Evolutionary conservation across 441 rosid genomes (phyloP).

Genomic region (Corymbia citriodora): DNA sequence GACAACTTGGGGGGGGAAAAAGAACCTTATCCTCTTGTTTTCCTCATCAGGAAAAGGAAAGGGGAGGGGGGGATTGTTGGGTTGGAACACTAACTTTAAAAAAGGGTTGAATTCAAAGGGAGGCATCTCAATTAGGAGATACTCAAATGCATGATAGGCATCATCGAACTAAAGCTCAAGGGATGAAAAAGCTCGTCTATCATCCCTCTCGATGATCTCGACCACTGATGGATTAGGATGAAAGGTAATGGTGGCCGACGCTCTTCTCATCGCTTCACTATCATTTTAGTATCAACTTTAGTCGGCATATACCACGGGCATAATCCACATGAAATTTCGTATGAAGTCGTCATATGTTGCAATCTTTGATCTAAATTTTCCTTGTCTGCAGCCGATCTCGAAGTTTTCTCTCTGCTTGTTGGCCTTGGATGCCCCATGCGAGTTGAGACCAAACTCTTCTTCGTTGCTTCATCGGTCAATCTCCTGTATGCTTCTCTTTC

Average conservation of each 20-base stretch:
- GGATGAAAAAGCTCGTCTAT: background rate
- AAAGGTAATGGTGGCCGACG: rapidly evolving
- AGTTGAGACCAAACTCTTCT: background rate
- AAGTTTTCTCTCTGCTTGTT: background rate
- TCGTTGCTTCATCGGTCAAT: background rate
- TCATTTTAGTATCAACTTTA: rapidly evolving
- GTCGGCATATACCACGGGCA: background rate
- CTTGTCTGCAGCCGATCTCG: conserved; percentile 34
- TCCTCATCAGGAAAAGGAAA: background rate
- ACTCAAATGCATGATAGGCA: background rate
- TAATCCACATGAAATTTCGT: background rate
- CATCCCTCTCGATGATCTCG: background rate
- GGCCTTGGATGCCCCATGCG: background rate
- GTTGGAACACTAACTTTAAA: background rate
- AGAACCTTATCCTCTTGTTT: background rate
- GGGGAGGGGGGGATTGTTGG: background rate
- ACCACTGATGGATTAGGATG: background rate
- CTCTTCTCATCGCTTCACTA: rapidly evolving
- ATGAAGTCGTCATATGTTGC: background rate
- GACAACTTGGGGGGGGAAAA: background rate
- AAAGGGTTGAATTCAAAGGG: background rate
- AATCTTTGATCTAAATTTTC: background rate
- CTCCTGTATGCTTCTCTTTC: background rate
- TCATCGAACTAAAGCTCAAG: background rate
- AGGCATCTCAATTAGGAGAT: background rate